A percentile compares a stretch with the other conserved stretches of the same genome.
These are phyloP conservation scores for Starmerella riodocensis DNA, from an alignment of 805 yeast genomes.

Conservation along the genomic window DNA sequence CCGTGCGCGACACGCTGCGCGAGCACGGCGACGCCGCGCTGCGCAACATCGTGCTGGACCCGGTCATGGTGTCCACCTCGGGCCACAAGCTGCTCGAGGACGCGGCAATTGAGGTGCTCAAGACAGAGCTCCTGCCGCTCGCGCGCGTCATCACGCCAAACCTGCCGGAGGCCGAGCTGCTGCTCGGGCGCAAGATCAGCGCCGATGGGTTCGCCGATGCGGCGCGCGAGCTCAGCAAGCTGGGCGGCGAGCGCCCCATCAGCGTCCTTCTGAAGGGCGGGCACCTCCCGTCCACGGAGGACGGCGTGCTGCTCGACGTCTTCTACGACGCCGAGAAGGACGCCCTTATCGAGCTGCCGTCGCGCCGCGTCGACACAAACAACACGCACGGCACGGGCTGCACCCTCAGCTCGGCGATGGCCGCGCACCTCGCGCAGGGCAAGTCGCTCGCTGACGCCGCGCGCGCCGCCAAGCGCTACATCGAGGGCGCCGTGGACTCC, in stretches of 20 bases:
- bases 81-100: constrained; percentile 48
- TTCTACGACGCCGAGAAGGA: constrained; percentile 28
- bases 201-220: constrained; percentile 14
- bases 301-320: constrained; percentile 14
- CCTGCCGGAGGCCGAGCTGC: constrained; percentile 44
- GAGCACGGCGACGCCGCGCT: constrained; percentile 7
- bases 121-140: constrained; percentile 35
- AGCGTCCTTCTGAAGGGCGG: constrained; percentile 67
- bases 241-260: constrained; percentile 8
- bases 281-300: constrained; percentile 34
- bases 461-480: constrained; percentile 45
- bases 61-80: constrained; percentile 73
- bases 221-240: constrained; percentile 20
- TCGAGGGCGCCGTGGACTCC: constrained; percentile 46
- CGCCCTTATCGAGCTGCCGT: constrained; percentile 42
- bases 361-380: constrained; percentile 31
- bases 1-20: constrained; percentile 27
- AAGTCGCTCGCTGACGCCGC: constrained; percentile 37
- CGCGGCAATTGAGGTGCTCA: constrained; percentile 33
- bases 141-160: constrained; percentile 68
- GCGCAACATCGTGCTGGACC: constrained; percentile 44
- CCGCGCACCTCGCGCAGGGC: constrained; percentile 58
- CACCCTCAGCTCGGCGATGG: constrained; percentile 67
- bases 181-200: constrained; percentile 11
- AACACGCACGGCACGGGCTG: constrained; percentile 88